Base-by-base conservation (phyloP, 2,329 filamentous ascomycete species). In the Claviceps digitariae region DNA sequence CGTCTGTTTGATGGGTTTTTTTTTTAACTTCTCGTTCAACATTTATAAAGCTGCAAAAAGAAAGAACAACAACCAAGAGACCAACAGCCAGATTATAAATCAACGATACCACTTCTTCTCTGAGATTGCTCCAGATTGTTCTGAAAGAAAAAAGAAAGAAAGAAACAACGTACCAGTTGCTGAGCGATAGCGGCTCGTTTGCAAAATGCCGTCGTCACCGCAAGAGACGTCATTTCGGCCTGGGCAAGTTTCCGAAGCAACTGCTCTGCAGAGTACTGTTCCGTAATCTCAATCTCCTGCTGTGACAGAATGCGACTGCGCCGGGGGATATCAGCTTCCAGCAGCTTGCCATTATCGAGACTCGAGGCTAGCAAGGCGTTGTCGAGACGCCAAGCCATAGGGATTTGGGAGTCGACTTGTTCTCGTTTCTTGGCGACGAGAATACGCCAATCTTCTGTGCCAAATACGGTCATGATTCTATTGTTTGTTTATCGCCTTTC, bases 201-300 rank as follows among this genome's bases (percentile, higher is more conserved):
- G 15, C 58, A 61, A 51, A 62, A 65, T 0, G 63, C 63, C 10
- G 64, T 65, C 5, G 67, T 65, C 0, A 72, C 72, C n/a, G 64
- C 62, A 4, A 65, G 59, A 15, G 69, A 60, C 6, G 66, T 66
- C 41, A 70, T 58, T 25, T 61, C 58, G 6, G 62, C 61, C 10
- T 52, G 49, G 0, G 65, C 64, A 21, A 74, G 67, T 17, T 63
- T 66, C 40, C 61, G 60, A 0, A 70, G 63, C 27, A 76, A 63
- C 7, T 58, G 61, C 9, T 64, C 59, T 1, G 66, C 68, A 52
- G 69, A 66, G 53, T 70, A 69, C 7, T 64, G 61, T 50, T 73
- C 69, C 0, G 75, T 77, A 36, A 77, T 72, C 12, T 66, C 64
- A 9, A 75, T 57, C 58, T 77, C 74, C 5, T 60, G 51, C 0